Conservation (phyloP, 768 basidiomycete genomes). For the Tulasnella sp. region DNA sequence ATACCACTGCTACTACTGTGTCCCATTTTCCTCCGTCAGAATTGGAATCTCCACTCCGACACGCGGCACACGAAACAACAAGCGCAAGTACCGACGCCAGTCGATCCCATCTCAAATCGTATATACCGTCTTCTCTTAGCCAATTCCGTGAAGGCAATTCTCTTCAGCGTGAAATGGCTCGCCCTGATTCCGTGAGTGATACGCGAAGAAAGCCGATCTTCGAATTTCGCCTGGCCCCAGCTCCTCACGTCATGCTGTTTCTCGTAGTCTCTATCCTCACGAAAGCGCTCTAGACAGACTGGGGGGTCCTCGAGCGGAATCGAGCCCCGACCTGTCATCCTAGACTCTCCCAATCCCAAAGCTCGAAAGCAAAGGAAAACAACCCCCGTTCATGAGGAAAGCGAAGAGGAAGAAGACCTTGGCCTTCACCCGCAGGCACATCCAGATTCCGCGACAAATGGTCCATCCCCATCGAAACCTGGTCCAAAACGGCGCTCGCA, state of each 20-base stretch:
- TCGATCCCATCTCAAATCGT: background rate
- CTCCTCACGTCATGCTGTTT: background rate
- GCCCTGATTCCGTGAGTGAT: background rate
- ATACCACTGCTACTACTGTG: background rate
- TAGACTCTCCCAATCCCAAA: constrained; percentile 9
- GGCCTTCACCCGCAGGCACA: background rate
- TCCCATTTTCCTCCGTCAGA: background rate
- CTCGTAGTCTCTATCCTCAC: background rate
- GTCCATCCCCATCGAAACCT: background rate
- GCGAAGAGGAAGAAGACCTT: background rate
- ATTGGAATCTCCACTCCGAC: background rate
- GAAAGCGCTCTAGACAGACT: background rate
- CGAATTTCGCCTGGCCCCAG: background rate
- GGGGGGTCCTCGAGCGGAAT: background rate
- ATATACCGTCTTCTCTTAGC: background rate
- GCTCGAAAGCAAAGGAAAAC: constrained; percentile 5
- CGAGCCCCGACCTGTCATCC: background rate
- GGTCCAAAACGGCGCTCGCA: background rate
- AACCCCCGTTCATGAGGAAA: background rate
- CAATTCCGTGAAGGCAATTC: background rate
- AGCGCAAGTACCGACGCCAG: background rate
- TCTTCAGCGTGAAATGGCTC: background rate
- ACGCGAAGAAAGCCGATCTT: background rate
- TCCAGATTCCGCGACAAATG: background rate
- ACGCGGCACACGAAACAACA: background rate